These are phyloP conservation scores for Pseudogymnoascus sp. DNA, from an alignment of 2,329 filamentous ascomycete species.

Conservation along the genomic window DNA sequence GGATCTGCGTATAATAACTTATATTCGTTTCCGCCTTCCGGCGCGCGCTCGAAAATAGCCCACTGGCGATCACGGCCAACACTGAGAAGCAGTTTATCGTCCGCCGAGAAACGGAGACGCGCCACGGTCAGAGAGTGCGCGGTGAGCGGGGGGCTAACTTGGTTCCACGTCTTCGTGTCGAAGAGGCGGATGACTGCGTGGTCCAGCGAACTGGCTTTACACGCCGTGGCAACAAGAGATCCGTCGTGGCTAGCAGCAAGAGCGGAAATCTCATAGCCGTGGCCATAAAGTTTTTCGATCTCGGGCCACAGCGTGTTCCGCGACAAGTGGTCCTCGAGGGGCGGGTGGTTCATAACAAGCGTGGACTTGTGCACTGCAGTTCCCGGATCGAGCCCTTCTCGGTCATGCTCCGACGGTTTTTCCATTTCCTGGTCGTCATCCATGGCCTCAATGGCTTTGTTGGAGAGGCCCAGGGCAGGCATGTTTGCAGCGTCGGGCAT, in stretches of 20 bases:
- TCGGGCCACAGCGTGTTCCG: slow-evolving; percentile 94
- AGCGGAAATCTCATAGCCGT: slow-evolving; percentile 93
- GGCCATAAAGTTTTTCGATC: slow-evolving; percentile 91
- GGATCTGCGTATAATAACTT: slow-evolving; percentile 56
- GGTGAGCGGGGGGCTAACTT: slow-evolving; percentile 74
- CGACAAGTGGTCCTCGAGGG: slow-evolving; percentile 82
- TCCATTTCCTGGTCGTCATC: slow-evolving; percentile 44
- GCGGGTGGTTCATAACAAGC: slow-evolving; percentile 64
- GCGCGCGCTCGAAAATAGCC: slow-evolving; percentile 63
- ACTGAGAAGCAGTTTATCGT: slow-evolving; percentile 71
- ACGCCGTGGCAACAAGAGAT: slow-evolving; percentile 77
- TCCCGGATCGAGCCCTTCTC: slow-evolving; percentile 48
- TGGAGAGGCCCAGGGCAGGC: slow-evolving; percentile 88
- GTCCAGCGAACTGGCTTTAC: slow-evolving; percentile 84
- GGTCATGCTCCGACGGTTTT: slow-evolving; percentile 39
- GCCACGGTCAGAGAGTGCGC: slow-evolving; percentile 84
- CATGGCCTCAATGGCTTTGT: slow-evolving; percentile 72
- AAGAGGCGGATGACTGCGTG: slow-evolving; percentile 92
- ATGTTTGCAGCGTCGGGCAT: slow-evolving; percentile 90
- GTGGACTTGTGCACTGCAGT: slow-evolving; percentile 52
- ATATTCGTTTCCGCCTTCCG: slow-evolving; percentile 39
- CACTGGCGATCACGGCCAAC: slow-evolving; percentile 90
- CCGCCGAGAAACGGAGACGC: slow-evolving; percentile 68
- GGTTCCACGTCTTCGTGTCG: slow-evolving; percentile 79
- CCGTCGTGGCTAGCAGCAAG: slow-evolving; percentile 72